These are phyloP conservation scores for Oehlia diaphana DNA, from an alignment of 192 early-diverging fungal species.

Conservation along the genomic window DNA sequence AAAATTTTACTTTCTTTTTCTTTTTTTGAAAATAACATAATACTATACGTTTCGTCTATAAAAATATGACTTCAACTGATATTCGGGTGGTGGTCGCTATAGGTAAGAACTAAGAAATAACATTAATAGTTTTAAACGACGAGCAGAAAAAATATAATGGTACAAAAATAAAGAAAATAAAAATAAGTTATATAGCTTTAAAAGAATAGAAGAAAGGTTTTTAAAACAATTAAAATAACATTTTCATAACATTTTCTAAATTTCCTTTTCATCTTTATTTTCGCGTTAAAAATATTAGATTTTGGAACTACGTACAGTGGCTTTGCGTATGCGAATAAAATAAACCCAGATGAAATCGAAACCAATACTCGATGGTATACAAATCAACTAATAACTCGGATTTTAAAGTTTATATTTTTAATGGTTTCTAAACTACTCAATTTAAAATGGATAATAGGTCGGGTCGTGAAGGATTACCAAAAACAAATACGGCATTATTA, in stretches of 20 bases:
- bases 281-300: background rate
- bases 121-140: background rate
- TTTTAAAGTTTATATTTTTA: background rate
- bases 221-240: too few relatives aligned
- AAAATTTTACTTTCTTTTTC: background rate
- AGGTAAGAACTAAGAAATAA: background rate
- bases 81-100: background rate
- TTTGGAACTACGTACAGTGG: constrained; percentile 2
- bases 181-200: too few relatives aligned
- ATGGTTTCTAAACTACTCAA: too few relatives aligned
- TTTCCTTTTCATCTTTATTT: too few relatives aligned
- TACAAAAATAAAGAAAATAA: too few relatives aligned
- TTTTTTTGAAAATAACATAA: background rate
- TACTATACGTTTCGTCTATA: background rate
- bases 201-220: too few relatives aligned
- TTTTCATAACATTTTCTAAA: too few relatives aligned
- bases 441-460: background rate
- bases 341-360: background rate
- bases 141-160: background rate
- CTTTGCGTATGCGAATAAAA: constrained; percentile 17
- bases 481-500: constrained; percentile 7
- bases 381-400: background rate
- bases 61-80: background rate
- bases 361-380: background rate
- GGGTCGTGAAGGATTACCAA: background rate